Conservation (phyloP, 2,329 filamentous ascomycete species). For the Fusarium sterilihyphosum region DNA sequence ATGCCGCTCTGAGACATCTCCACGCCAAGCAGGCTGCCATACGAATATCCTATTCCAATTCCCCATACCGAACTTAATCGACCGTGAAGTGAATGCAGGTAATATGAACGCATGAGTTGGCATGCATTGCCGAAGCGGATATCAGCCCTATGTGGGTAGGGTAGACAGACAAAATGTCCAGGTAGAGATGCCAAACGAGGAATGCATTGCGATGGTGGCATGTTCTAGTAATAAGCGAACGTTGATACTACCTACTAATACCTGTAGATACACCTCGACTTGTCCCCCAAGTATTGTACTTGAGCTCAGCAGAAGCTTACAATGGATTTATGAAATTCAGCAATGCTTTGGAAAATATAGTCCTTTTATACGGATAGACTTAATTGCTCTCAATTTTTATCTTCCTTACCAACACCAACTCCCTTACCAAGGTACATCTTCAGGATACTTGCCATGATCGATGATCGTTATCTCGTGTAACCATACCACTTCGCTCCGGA, state of each 20-base stretch:
- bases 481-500: not conserved
- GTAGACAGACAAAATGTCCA: not conserved
- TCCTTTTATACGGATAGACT: not conserved
- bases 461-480: not conserved
- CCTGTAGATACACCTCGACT: not conserved
- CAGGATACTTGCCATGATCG: not conserved
- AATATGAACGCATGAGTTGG: slow-evolving; percentile 12
- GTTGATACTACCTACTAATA: not conserved
- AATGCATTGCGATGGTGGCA: slow-evolving; percentile 16
- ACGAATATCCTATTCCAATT: not conserved
- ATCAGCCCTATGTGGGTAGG: slow-evolving; percentile 17
- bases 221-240: not conserved
- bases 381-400: too few relatives aligned
- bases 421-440: not conserved
- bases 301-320: not conserved
- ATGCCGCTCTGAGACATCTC: slow-evolving; percentile 10
- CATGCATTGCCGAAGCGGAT: slow-evolving; percentile 4
- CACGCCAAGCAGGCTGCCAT: slow-evolving; percentile 27
- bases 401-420: not conserved
- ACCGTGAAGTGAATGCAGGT: not conserved
- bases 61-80: not conserved
- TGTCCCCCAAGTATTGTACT: not conserved
- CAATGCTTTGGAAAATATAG: not conserved
- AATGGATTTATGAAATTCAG: not conserved
- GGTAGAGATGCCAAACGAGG: slow-evolving; percentile 6